These are phyloP conservation scores for Bonia amplexicaulis DNA, from an alignment of 176 grass and related monocot genomes.

Conservation along the genomic window DNA sequence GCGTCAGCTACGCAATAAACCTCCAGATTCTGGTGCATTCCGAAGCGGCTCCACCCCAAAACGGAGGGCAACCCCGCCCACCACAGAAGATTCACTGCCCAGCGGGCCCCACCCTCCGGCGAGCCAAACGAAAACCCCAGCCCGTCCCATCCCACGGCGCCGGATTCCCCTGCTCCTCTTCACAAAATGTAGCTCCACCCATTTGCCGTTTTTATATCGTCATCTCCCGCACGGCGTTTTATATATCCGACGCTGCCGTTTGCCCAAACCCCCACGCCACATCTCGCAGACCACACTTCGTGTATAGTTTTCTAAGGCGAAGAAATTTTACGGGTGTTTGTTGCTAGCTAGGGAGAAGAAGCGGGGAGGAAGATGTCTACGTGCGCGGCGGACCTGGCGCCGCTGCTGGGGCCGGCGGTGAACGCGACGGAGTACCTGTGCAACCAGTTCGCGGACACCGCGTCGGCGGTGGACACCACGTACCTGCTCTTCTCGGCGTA, in stretches of 20 bases:
- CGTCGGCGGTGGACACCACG: constrained; percentile 71
- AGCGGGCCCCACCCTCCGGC: neutral
- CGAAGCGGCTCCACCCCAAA: neutral
- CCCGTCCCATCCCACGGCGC: neutral
- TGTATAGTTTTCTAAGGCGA: neutral
- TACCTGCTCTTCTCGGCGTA: constrained; percentile 98
- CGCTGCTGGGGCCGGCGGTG: constrained; percentile 53
- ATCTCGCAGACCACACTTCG: neutral
- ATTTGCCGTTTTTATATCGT: neutral
- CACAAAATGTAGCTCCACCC: neutral
- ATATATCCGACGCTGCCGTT: constrained; percentile 29
- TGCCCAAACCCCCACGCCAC: neutral
- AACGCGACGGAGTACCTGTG: constrained; percentile 68
- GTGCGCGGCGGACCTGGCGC: constrained; percentile 58
- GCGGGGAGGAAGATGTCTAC: constrained; percentile 50
- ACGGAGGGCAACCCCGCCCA: neutral
- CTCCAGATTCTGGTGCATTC: constrained; percentile 2
- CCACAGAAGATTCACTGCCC: constrained; percentile 33
- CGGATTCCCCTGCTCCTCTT: neutral
- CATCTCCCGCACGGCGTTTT: neutral
- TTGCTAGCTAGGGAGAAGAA: neutral
- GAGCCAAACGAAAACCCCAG: neutral
- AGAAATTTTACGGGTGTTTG: neutral
- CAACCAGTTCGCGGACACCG: constrained; percentile 60
- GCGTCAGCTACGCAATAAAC: neutral